Evolutionary conservation across 1,284 basidiomycete species (phyloP), one percentile per base, ranked within the genome.

Genomic region (Apiotrichum brassicae): DNA sequence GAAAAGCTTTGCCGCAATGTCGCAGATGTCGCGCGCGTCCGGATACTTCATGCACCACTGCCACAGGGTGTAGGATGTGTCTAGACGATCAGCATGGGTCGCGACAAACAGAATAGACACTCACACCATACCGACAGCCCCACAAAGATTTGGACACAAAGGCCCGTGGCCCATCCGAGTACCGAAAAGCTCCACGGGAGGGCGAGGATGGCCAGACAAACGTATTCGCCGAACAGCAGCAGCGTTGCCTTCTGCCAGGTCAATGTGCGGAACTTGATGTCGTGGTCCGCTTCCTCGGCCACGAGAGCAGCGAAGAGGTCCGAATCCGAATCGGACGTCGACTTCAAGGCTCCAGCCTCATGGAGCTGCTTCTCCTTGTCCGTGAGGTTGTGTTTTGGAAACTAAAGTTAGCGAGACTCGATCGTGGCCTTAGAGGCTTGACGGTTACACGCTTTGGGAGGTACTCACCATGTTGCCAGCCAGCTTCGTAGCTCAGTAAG

Each of bases 41-140:
- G 82, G 82, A 53, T 84, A 77, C 51, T 72, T 73, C 59, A 84
- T 74, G 64, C 80, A 82, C 66, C 79, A 85, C 48, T 70, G 61
- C 68, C 67, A 71, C 9, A 67, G 53, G n/a, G 61, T 41, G 46
- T 71, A 71, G 12, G 58, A 62, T 1, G 68, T 70, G 56, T 68
- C 66, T 68, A 14, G 28, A 9, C 9, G 8, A 30, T 9, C 9
- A 14, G 14, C 8, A 30, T 9, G 9, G 28, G 14, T 30, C 8
- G 9, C 28, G 14, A 30, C 9, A 30, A 28, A 25, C 18, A 33
- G 3, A 19, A 13, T 14, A 3, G 19, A 16, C n/a, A 64, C 65
- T 61, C 39, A 66, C 65, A 69, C 63, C 64, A 70, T 1, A 62
- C 62, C 12, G 65, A 32, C 2, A 79, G 75, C 5, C 79, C 79